These are phyloP conservation scores for Licmophora abbreviata DNA, from an alignment of 108 stramenopile species.

Conservation along the genomic window DNA sequence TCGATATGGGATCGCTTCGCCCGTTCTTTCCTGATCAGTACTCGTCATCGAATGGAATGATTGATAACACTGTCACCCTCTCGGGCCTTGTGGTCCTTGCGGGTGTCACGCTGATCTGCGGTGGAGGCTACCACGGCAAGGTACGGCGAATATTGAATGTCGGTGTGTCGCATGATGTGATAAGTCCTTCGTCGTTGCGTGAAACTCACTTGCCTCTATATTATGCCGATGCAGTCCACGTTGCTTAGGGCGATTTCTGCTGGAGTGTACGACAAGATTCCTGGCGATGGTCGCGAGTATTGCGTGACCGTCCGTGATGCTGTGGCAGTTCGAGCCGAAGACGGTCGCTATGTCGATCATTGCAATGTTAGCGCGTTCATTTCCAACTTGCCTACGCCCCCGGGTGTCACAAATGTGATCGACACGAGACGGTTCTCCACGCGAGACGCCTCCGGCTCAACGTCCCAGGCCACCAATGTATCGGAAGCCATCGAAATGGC, in stretches of 20 bases:
- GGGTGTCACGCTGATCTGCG: conserved; percentile 89
- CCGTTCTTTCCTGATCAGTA: conserved; percentile 9
- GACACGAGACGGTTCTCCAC: conserved; percentile 74
- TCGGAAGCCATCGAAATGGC: conserved; percentile 86
- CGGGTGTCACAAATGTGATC: conserved; percentile 16
- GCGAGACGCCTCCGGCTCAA: conserved; percentile 84
- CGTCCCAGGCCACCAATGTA: conserved; percentile 89
- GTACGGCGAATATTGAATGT: neutral
- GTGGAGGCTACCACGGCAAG: conserved; percentile 95
- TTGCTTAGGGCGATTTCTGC: conserved; percentile 62
- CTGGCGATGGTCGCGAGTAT: conserved; percentile 85
- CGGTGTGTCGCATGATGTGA: neutral
- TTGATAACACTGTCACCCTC: conserved; percentile 29
- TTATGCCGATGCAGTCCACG: conserved; percentile 46
- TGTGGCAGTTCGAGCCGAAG: conserved; percentile 86
- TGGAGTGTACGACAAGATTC: conserved; percentile 89
- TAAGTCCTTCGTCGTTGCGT: neutral
- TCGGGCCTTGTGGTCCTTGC: conserved; percentile 75
- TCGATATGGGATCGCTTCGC: conserved; percentile 35
- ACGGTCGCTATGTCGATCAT: conserved; percentile 85
- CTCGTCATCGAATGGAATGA: no score
- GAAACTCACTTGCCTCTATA: neutral
- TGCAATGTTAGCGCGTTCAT: conserved; percentile 90
- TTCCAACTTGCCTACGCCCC: conserved; percentile 68
- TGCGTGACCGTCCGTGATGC: conserved; percentile 74